Conservation (phyloP, 345 rosid genomes). For the Eucalyptus cloeziana region DNA sequence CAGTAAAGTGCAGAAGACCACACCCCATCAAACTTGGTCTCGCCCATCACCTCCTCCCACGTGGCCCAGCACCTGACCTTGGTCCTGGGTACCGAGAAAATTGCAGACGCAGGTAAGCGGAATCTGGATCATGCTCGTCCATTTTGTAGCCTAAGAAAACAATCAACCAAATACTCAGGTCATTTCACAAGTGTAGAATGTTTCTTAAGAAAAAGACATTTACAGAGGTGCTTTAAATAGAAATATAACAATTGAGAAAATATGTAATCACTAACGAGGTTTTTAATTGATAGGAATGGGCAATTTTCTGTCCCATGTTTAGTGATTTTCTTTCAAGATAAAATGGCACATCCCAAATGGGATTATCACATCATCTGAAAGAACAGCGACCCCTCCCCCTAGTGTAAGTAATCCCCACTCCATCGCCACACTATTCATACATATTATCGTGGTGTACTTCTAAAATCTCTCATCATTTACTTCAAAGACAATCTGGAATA, state of each 20-base stretch:
- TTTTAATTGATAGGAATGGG: background rate
- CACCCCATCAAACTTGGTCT: background rate
- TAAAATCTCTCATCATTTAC: background rate
- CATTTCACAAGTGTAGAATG: background rate
- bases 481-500: background rate
- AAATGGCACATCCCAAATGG: background rate
- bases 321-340: background rate
- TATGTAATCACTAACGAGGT: background rate
- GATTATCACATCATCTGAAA: background rate
- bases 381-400: background rate
- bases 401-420: background rate
- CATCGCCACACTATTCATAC: background rate
- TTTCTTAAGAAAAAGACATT: background rate
- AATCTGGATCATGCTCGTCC: constrained; percentile 64
- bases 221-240: background rate
- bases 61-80: constrained; percentile 43
- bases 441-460: background rate
- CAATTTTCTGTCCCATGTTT: background rate
- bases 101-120: constrained; percentile 56
- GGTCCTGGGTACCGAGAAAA: constrained; percentile 70
- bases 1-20: background rate
- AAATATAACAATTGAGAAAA: background rate
- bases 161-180: background rate
- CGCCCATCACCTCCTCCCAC: constrained; percentile 50
- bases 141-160: constrained; percentile 49